Evolutionary conservation across 495 filamentous ascomycete species (phyloP).

Genomic region (Aspergillus cavernicola): DNA sequence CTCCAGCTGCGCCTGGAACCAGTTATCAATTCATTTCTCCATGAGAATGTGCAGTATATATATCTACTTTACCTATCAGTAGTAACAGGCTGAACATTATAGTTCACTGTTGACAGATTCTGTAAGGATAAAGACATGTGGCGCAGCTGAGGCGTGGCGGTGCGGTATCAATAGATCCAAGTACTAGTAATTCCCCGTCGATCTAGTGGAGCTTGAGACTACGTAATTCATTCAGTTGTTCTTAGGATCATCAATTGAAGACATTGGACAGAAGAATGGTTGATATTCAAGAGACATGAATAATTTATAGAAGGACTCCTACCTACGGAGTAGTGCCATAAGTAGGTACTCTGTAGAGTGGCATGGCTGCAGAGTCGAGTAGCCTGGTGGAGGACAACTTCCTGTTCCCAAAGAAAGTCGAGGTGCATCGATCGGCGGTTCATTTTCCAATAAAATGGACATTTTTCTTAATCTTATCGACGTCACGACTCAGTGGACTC

Average conservation of each 20-base stretch:
- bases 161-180: constrained; percentile 6
- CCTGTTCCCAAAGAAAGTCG: no score
- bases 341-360: no score
- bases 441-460: neutral
- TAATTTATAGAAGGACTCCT: no score
- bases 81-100: no score
- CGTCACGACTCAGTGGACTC: constrained; percentile 8
- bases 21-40: no score
- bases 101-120: no score
- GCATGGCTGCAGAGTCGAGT: no score
- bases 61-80: no score
- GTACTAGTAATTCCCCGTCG: constrained; percentile 12
- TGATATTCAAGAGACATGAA: no score
- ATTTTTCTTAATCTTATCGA: constrained; percentile 2
- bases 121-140: constrained; percentile 7
- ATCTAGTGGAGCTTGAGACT: constrained; percentile 2
- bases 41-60: no score
- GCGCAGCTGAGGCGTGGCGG: constrained; percentile 16
- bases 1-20: neutral
- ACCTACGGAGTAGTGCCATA: no score
- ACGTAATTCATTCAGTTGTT: neutral
- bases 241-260: neutral
- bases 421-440: constrained; percentile 7
- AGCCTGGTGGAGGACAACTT: no score
- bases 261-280: neutral